A percentile compares a stretch with the other conserved stretches of the same genome.
Evolutionary conservation across 371 early-diverging fungal species (phyloP).

Genomic region (Saksenaea oblongispora): DNA sequence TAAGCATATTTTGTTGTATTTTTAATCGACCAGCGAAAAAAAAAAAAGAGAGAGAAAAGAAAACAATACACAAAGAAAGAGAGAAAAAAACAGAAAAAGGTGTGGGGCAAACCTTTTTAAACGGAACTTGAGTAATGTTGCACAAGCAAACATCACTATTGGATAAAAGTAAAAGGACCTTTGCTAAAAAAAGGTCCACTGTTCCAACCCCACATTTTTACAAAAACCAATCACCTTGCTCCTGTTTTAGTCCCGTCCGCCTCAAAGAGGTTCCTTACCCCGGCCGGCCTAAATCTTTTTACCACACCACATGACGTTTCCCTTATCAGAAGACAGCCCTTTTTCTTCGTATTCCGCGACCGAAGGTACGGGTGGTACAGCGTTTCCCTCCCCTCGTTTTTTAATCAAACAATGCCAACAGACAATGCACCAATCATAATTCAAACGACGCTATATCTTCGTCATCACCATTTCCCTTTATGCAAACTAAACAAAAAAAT

Average conservation of each 20-base stretch:
- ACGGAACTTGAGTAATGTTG: background rate
- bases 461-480: constrained; percentile 9
- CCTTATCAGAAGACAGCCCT: background rate
- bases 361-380: background rate
- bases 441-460: background rate
- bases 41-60: constrained; percentile 2
- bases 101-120: constrained; percentile 4
- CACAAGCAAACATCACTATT: constrained; percentile 1
- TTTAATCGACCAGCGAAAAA: constrained; percentile 4
- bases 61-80: constrained; percentile 1
- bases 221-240: background rate
- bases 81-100: no score
- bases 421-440: background rate
- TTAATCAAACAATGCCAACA: constrained; percentile 3
- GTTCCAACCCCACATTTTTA: constrained; percentile 3
- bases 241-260: no score
- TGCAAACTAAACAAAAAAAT: background rate
- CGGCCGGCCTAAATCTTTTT: constrained; percentile 5
- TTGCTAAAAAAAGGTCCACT: constrained; percentile 2
- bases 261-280: background rate
- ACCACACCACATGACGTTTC: constrained; percentile 1
- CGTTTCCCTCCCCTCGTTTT: background rate
- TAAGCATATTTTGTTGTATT: constrained; percentile 5
- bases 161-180: background rate
- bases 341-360: background rate